A percentile compares a stretch with the other conserved stretches of the same genome.
These are phyloP conservation scores for Pneumocystis canis DNA, from an alignment of 1,139 yeast species.

Conservation along the genomic window DNA sequence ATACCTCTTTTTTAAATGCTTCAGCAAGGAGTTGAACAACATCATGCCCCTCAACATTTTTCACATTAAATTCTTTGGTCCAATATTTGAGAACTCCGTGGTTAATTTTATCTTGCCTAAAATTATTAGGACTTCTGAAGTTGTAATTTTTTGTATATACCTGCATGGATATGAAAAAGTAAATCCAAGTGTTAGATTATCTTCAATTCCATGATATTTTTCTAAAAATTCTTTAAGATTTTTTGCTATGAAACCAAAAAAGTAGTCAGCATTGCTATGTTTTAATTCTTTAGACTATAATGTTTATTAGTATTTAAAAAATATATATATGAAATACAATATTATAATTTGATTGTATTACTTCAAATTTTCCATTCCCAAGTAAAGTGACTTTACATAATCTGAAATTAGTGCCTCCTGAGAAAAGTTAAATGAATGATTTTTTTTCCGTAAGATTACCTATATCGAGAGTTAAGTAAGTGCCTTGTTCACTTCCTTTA, in stretches of 20 bases:
- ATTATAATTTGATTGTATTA: constrained; percentile 40
- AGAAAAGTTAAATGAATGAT: constrained; percentile 2
- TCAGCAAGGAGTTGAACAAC: constrained; percentile 82
- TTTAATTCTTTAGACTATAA: constrained; percentile 38
- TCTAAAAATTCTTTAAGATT: constrained; percentile 50
- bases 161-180: constrained; percentile 84
- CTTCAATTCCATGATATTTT: constrained; percentile 34
- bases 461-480: constrained; percentile 80
- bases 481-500: constrained; percentile 78
- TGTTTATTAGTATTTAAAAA: background rate
- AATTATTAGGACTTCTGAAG: background rate
- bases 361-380: constrained; percentile 66
- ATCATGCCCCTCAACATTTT: constrained; percentile 85
- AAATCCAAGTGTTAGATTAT: constrained; percentile 69
- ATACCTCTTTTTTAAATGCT: constrained; percentile 39
- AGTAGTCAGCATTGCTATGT: constrained; percentile 59
- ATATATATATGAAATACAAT: constrained; percentile 36
- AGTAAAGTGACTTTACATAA: constrained; percentile 69
- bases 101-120: constrained; percentile 62
- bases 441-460: constrained; percentile 18
- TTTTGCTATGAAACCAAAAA: constrained; percentile 77
- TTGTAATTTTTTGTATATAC: constrained; percentile 3
- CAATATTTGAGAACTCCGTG: constrained; percentile 83
- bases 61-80: constrained; percentile 96
- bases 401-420: constrained; percentile 63